Evolutionary conservation across 257 asterid species (phyloP).

Genomic region (Jacaranda copaia): DNA sequence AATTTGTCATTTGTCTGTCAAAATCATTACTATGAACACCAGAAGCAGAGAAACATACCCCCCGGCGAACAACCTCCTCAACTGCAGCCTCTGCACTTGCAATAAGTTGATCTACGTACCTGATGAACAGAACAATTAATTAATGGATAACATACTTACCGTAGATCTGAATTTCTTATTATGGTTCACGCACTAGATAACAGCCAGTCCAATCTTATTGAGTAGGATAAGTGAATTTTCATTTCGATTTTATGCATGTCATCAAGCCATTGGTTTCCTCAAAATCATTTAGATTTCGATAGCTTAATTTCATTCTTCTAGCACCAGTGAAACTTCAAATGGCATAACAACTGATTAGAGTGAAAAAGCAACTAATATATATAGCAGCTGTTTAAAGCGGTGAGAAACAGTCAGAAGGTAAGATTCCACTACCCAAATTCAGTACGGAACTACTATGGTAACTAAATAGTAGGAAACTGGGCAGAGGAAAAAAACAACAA

Average conservation of each 20-base stretch:
- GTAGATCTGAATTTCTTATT: background rate
- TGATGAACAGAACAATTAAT: constrained; percentile 44
- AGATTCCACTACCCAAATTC: constrained; percentile 9
- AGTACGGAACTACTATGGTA: background rate
- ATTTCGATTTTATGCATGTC: background rate
- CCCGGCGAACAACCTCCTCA: constrained; percentile 90
- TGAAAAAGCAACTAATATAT: background rate
- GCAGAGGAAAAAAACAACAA: background rate
- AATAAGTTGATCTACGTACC: constrained; percentile 96
- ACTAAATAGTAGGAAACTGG: background rate
- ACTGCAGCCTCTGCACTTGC: constrained; percentile 99
- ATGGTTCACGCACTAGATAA: background rate
- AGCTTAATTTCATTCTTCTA: constrained; percentile 12
- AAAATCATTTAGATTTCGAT: background rate
- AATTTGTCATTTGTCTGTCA: constrained; percentile 22
- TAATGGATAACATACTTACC: constrained; percentile 1
- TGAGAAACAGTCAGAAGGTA: background rate
- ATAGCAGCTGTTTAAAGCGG: background rate
- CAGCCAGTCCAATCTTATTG: background rate
- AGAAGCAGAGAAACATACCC: constrained; percentile 67
- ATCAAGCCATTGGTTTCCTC: background rate
- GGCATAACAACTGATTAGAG: background rate
- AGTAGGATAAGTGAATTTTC: background rate
- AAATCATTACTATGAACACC: background rate
- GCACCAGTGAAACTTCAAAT: background rate